These are phyloP conservation scores for Cordyceps sp. DNA, from an alignment of 2,329 filamentous ascomycete species.

Conservation along the genomic window DNA sequence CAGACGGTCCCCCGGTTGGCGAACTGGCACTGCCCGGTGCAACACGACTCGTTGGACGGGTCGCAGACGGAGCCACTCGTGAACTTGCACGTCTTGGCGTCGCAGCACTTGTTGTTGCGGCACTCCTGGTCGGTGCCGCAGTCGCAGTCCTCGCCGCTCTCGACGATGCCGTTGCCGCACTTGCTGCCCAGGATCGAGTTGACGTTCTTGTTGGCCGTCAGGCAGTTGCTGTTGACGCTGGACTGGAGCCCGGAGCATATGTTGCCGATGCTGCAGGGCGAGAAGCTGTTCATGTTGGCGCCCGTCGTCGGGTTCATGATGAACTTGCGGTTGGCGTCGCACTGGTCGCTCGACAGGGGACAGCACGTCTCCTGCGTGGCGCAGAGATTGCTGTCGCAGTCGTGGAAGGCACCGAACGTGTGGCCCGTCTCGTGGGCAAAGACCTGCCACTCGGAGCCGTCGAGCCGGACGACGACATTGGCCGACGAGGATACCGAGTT, in stretches of 20 bases:
- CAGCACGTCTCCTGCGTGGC: conserved; percentile 54
- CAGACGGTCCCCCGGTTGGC: conserved; percentile 56
- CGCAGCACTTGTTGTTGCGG: conserved; percentile 62
- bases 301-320: conserved; percentile 94
- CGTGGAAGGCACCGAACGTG: conserved; percentile 90
- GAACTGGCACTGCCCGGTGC: conserved; percentile 49
- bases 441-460: conserved; percentile 84
- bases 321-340: conserved; percentile 61
- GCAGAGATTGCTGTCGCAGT: conserved; percentile 46
- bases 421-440: conserved; percentile 90
- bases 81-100: conserved; percentile 77
- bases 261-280: conserved; percentile 78
- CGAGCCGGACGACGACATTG: conserved; percentile 76
- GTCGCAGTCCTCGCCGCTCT: conserved; percentile 86
- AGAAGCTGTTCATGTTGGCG: conserved; percentile 60
- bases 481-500: conserved; percentile 72
- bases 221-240: conserved; percentile 50
- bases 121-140: conserved; percentile 68
- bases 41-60: conserved; percentile 68
- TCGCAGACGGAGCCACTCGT: conserved; percentile 61
- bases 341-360: conserved; percentile 49
- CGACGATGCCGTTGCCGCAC: conserved; percentile 95
- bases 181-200: conserved; percentile 66
- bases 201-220: conserved; percentile 75
- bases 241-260: conserved; percentile 76